phyloP scores from a whole-genome alignment of 139 green algal genomes.

The Volvox africanus region DNA sequence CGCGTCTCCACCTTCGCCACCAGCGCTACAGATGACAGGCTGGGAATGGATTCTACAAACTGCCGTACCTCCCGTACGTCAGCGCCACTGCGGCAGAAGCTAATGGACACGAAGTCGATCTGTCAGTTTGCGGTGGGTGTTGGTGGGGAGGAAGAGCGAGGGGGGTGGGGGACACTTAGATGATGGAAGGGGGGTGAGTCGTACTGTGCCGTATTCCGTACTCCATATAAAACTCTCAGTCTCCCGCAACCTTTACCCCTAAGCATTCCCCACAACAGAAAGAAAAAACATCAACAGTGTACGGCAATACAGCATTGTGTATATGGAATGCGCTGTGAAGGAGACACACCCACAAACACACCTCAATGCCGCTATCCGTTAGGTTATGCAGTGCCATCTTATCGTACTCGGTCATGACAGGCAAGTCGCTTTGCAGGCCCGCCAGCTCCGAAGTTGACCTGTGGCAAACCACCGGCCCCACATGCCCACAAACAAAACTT shows the following conservation, averaged over 20 bases:
- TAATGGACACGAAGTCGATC: constrained; percentile 87
- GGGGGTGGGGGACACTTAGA: not conserved
- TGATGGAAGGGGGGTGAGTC: not conserved
- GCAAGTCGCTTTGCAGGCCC: constrained; percentile 80
- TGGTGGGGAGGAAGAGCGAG: too few species aligned
- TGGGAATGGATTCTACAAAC: constrained; percentile 3
- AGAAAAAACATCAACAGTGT: too few species aligned
- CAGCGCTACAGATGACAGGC: constrained; percentile 57
- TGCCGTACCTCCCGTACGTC: constrained; percentile 77
- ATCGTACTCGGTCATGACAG: constrained; percentile 69
- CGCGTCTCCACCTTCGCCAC: constrained; percentile 84
- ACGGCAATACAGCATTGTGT: too few species aligned
- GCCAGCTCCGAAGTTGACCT: constrained; percentile 30
- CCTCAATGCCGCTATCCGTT: constrained; percentile 1
- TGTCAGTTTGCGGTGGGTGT: constrained; percentile 36
- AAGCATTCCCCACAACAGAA: not conserved
- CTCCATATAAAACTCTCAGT: too few species aligned
- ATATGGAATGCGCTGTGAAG: not conserved
- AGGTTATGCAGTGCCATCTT: constrained; percentile 19
- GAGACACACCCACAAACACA: not conserved
- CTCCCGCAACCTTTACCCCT: too few species aligned
- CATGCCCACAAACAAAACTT: too few species aligned
- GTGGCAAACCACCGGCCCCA: not conserved
- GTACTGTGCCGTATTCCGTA: too few species aligned
- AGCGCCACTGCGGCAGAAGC: constrained; percentile 76